A percentile compares a stretch with the other conserved stretches of the same genome.
phyloP scores from a whole-genome alignment of 805 yeast species.

The Suhomyces kilbournensis region DNA sequence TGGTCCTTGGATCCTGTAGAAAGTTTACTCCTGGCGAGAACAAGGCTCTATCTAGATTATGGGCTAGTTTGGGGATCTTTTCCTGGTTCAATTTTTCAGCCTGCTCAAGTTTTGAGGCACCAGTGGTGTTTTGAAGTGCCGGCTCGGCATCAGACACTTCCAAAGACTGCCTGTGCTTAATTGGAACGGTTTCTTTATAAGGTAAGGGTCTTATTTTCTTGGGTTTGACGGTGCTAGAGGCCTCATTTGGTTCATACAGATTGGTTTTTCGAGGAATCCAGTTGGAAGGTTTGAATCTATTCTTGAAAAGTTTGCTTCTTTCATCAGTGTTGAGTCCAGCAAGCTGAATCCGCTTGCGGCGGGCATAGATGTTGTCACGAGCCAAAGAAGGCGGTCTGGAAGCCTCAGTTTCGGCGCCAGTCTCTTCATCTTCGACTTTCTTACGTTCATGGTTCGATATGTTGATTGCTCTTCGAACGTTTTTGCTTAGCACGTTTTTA shows the following conservation, averaged over 20 bases:
- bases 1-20: constrained; percentile 73
- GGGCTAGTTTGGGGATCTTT: constrained; percentile 57
- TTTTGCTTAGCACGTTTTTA: constrained; percentile 8
- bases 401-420: background rate
- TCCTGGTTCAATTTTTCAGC: constrained; percentile 18
- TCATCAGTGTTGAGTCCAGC: background rate
- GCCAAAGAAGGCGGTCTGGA: background rate
- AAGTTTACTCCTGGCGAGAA: constrained; percentile 82
- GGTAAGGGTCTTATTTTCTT: background rate
- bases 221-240: background rate
- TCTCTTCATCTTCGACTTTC: background rate
- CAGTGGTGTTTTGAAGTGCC: background rate
- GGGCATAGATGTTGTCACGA: background rate
- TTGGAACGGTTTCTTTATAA: background rate
- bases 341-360: background rate
- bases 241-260: background rate
- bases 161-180: background rate
- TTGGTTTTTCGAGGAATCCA: constrained; percentile 1
- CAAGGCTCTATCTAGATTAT: constrained; percentile 65
- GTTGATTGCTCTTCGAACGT: constrained; percentile 9
- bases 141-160: constrained; percentile 1
- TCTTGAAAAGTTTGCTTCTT: background rate
- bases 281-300: background rate
- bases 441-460: background rate
- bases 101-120: constrained; percentile 10